Base-by-base conservation (phyloP, 495 filamentous ascomycete species). In the Hamigera avellanea region DNA sequence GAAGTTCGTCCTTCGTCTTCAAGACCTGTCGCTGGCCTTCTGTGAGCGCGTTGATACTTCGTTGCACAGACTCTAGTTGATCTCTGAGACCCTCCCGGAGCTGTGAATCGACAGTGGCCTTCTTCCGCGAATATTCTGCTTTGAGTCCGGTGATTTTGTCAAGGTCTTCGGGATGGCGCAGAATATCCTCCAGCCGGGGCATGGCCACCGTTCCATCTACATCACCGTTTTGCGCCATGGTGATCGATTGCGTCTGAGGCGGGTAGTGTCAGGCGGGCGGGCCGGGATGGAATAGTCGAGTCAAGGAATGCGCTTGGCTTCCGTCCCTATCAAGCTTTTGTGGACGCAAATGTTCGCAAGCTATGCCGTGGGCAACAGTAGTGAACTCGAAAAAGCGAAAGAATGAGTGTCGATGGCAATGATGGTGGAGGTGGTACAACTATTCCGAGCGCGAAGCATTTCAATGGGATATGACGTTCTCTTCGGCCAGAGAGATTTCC, bases 1-100 rank as follows among this genome's bases (percentile, higher is more conserved):
- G 81, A 70, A 99, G 88, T 66, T 96, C 91, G 49, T 96, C 93
- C 58, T 89, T 89, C 49, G 95, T 94, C 43, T 78, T 74, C 42
- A 82, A 77, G 9, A 96, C 78, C 33, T 80, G 83, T 45, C 85
- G 77, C 57, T 95, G 86, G 33, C 86, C 87, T 58, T 95, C 86
- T 27, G 72, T 73, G 40, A 98, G 78, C 25, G 78, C 75, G 38
- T 66, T 78, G 73, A 98, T 95, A 52, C 93, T 91, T 33, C 77
- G 69, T 62, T 95, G 86, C 14, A 93, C 95, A 6, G 86, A 80
- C 54, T 91, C 82, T 33, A 96, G 71, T 62, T 99, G 91, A 40
- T 91, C 86, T 35, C 80, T 74, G 33, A 99, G 72, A 14, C 86
- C 86, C 39, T 77, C 72, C 37, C 86, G 83, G 26, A 99, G 80